These are phyloP conservation scores for Lenzites betulinus DNA, from an alignment of 768 basidiomycete genomes.

Conservation along the genomic window DNA sequence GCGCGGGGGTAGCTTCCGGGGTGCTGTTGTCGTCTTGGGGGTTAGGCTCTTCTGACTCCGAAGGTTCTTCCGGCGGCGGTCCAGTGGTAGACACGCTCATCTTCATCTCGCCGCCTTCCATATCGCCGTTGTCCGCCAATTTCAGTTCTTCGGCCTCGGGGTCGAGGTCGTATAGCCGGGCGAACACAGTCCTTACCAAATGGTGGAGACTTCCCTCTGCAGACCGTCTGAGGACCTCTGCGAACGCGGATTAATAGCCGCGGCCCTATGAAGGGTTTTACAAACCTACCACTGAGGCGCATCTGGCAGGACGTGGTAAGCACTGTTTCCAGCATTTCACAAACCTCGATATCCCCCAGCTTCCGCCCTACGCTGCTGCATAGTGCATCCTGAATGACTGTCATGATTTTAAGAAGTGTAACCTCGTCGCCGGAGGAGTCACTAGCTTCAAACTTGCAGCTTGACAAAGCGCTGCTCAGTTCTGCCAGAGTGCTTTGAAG, in stretches of 20 bases:
- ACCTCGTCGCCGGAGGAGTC: conserved; percentile 98
- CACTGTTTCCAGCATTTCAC: conserved; percentile 98
- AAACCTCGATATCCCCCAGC: conserved; percentile 91
- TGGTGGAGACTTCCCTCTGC: conserved; percentile 90
- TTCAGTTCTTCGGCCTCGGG: conserved; percentile 70
- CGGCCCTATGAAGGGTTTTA: background rate
- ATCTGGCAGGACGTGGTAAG: conserved; percentile 97
- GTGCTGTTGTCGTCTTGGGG: background rate
- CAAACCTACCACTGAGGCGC: conserved; percentile 77
- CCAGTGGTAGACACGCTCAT: conserved; percentile 52
- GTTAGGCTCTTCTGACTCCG: background rate
- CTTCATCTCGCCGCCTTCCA: conserved; percentile 56
- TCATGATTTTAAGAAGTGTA: conserved; percentile 88
- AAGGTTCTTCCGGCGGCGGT: background rate
- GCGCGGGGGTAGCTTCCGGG: background rate
- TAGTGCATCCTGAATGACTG: conserved; percentile 84
- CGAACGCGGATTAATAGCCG: conserved; percentile 15
- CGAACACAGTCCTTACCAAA: conserved; percentile 81
- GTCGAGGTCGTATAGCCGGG: conserved; percentile 66
- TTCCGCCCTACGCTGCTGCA: conserved; percentile 66
- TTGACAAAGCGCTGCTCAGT: conserved; percentile 86
- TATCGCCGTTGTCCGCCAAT: conserved; percentile 50
- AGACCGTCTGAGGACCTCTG: conserved; percentile 85
- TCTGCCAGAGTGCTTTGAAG: conserved; percentile 74
- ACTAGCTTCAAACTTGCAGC: conserved; percentile 97